Conservation (phyloP, 2,329 filamentous ascomycete species). For the Aspergillus pseudotamarii region DNA sequence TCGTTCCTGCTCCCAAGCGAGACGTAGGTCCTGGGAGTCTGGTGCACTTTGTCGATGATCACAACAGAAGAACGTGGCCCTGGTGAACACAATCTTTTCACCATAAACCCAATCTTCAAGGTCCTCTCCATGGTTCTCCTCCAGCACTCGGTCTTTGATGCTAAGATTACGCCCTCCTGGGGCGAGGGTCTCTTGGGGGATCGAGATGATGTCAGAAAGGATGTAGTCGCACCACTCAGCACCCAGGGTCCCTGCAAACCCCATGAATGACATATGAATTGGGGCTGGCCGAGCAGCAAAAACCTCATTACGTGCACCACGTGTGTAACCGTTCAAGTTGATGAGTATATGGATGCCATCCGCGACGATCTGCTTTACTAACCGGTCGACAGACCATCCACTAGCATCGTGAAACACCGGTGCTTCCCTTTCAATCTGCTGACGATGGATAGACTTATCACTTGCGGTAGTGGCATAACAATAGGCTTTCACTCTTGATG, state of each 20-base stretch:
- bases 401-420: constrained; percentile 90
- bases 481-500: constrained; percentile 73
- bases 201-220: constrained; percentile 82
- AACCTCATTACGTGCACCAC: constrained; percentile 94
- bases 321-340: constrained; percentile 97
- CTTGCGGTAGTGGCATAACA: constrained; percentile 95
- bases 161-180: constrained; percentile 75
- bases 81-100: constrained; percentile 93
- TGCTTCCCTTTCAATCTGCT: constrained; percentile 90
- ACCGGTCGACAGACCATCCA: constrained; percentile 77
- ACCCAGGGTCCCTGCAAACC: constrained; percentile 91
- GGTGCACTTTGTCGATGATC: constrained; percentile 90
- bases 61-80: constrained; percentile 97
- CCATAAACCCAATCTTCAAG: constrained; percentile 88
- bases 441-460: constrained; percentile 84
- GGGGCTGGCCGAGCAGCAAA: constrained; percentile 93
- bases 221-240: constrained; percentile 99
- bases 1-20: constrained; percentile 85
- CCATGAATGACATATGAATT: constrained; percentile 99
- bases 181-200: constrained; percentile 78
- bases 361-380: constrained; percentile 81
- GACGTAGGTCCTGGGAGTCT: constrained; percentile 65
- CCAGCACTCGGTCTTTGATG: constrained; percentile 67
- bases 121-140: constrained; percentile 68
- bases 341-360: constrained; percentile 94